Base-by-base conservation (phyloP, 305 asterid species). In the Striga hermonthica region DNA sequence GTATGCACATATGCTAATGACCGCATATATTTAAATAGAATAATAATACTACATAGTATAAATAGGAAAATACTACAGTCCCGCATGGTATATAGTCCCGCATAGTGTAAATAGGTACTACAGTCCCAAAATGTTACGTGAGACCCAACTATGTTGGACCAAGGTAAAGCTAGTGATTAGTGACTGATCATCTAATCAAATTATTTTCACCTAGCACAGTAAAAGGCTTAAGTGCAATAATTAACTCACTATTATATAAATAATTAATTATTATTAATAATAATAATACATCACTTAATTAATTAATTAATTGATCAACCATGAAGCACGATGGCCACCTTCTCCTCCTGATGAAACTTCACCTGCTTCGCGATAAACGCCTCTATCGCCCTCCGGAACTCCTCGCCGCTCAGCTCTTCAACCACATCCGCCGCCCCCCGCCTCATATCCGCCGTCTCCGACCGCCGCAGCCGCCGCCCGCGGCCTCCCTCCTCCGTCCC, bases 351-450 rank as follows among this genome's bases (percentile, higher is more conserved):
- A 74, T 81, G 97, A 71, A 90, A 90, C 73, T 81, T 81, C 38
- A 87, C 61, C 71, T 90, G 97, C 83, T 68, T 84, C 22, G 91
- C 89, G 60, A 90, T 90, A 40, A 90, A 90, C 4, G 71, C 87
- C 41, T 90, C 97, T 48, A 90, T 86, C 3, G 83, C 77, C 65
- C 68, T 73, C 62, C 81, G 86, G 72, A 90, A 90, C 75, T 87
- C 97, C 78, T 90, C 92, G 70, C 80, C 82, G 60, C 91, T 90
- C 82, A 89, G 37, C 34, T 78, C 75, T 45, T 89, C 89, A 68
- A 77, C 83, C 60, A 73, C 39, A 65, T 64, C 78, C 52, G 16
- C 72, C 57, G 70, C 74, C 67, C 9, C 70, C 76, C 63, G 59
- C 78, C 75, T 65, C 75, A 63, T 68, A 56, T 55, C 69, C 79